A percentile compares a stretch with the other conserved stretches of the same genome.
Conservation (phyloP, 106 monocot species). For the Phalaenopsis aphrodite region DNA sequence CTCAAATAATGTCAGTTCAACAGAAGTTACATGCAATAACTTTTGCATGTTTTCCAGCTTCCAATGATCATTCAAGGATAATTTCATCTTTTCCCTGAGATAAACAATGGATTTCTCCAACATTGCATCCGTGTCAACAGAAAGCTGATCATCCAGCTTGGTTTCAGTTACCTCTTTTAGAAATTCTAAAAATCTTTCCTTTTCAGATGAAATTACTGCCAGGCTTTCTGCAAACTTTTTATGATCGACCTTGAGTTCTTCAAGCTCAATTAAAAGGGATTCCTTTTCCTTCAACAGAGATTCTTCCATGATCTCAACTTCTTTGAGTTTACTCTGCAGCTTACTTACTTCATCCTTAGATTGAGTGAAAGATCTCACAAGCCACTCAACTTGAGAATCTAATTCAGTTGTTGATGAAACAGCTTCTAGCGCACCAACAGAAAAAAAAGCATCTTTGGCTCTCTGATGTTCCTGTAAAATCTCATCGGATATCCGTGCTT, state of each 20-base stretch:
- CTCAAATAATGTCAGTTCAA: conserved; percentile 40
- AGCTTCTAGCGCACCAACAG: conserved; percentile 38
- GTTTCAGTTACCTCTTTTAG: conserved; percentile 37
- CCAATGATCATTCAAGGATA: conserved; percentile 17
- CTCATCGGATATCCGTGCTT: conserved; percentile 28
- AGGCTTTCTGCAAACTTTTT: conserved; percentile 31
- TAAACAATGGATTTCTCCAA: conserved; percentile 35
- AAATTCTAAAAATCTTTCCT: conserved; percentile 35
- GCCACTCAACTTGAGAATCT: conserved; percentile 39
- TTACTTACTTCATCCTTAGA: conserved; percentile 30
- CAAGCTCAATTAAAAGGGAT: conserved; percentile 24
- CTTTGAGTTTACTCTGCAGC: conserved; percentile 17
- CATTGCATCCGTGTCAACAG: conserved; percentile 20
- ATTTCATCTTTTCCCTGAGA: conserved; percentile 31
- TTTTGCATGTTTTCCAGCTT: conserved; percentile 50
- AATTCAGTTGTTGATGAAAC: conserved; percentile 33
- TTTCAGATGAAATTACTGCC: conserved; percentile 38
- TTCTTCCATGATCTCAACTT: conserved; percentile 24
- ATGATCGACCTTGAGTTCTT: conserved; percentile 26
- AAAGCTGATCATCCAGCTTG: conserved; percentile 26
- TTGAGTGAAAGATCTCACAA: conserved; percentile 22
- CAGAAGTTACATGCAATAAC: conserved; percentile 40
- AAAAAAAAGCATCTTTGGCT: conserved; percentile 36
- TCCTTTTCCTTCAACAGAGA: conserved; percentile 29
- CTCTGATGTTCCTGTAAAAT: conserved; percentile 22